Conservation (phyloP, 352 stramenopile species). For the Pythium periplocum region DNA sequence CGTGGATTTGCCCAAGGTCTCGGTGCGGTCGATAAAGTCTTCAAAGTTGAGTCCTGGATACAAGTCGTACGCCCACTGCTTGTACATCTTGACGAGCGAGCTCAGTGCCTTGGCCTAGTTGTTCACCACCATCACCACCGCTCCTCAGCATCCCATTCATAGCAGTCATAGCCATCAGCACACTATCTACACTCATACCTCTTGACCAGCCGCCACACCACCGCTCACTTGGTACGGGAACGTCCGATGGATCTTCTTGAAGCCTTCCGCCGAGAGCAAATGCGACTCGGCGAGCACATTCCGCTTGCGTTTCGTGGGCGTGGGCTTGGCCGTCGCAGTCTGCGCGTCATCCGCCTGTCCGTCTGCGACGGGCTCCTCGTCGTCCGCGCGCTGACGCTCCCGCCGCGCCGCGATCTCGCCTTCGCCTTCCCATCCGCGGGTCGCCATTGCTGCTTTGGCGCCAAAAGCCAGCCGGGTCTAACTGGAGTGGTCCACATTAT, state of each 20-base stretch:
- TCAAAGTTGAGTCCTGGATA: slow-evolving; percentile 81
- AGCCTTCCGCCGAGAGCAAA: slow-evolving; percentile 51
- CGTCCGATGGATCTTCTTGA: slow-evolving; percentile 64
- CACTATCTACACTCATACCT: slow-evolving; percentile 23
- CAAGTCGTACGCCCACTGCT: slow-evolving; percentile 81
- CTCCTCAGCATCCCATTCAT: not conserved
- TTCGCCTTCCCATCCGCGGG: slow-evolving; percentile 52
- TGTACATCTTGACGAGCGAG: slow-evolving; percentile 76
- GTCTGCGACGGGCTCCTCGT: not conserved
- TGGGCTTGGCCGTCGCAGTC: slow-evolving; percentile 6
- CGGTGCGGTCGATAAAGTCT: slow-evolving; percentile 66
- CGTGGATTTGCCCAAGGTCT: slow-evolving; percentile 51
- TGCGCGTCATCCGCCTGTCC: not conserved
- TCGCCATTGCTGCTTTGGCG: slow-evolving; percentile 34
- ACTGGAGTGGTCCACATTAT: slow-evolving; percentile 8
- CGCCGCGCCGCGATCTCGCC: slow-evolving; percentile 27
- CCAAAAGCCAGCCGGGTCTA: slow-evolving; percentile 12
- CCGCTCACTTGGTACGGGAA: slow-evolving; percentile 66
- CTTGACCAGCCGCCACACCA: slow-evolving; percentile 40
- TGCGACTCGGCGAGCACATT: slow-evolving; percentile 63
- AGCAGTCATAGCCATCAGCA: not conserved
- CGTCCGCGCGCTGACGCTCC: slow-evolving; percentile 9
- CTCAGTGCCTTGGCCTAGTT: slow-evolving; percentile 46
- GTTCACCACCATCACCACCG: not conserved
- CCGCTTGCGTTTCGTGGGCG: slow-evolving; percentile 25